phyloP scores from a whole-genome alignment of 805 yeast species.

The Monosporozyma aerobia region DNA sequence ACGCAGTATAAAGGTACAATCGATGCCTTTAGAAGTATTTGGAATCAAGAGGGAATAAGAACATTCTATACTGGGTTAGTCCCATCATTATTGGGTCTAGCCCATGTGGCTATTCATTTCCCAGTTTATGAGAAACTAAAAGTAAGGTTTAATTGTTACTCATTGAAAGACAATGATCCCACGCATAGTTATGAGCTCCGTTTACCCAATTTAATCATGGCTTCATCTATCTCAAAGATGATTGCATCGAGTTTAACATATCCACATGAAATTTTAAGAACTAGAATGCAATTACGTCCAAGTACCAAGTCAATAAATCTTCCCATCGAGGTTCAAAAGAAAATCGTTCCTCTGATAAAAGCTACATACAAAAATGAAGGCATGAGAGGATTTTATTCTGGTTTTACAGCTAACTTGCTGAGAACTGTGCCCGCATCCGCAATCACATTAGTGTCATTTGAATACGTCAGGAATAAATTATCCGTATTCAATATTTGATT shows the following conservation, averaged over 20 bases:
- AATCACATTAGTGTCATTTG: constrained; percentile 88
- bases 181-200: constrained; percentile 17
- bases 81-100: constrained; percentile 82
- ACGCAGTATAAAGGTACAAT: constrained; percentile 55
- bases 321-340: constrained; percentile 19
- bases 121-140: constrained; percentile 86
- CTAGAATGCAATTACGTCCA: constrained; percentile 62
- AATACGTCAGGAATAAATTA: constrained; percentile 47
- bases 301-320: constrained; percentile 22
- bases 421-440: constrained; percentile 94
- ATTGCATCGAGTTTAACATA: constrained; percentile 81
- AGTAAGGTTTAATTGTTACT: constrained; percentile 33
- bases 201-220: constrained; percentile 42
- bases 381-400: constrained; percentile 74
- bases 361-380: constrained; percentile 51
- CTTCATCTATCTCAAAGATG: constrained; percentile 79
- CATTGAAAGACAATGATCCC: constrained; percentile 8
- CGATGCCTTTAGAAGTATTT: constrained; percentile 79
- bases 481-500: background rate
- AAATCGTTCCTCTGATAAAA: constrained; percentile 20
- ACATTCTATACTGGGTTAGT: constrained; percentile 85
- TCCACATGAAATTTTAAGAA: constrained; percentile 91
- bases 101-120: constrained; percentile 94
- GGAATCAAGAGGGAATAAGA: constrained; percentile 62
- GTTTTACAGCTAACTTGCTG: constrained; percentile 74